Base-by-base conservation (phyloP, 176 grass and related monocot species). In the Phoenix roebelenii region DNA sequence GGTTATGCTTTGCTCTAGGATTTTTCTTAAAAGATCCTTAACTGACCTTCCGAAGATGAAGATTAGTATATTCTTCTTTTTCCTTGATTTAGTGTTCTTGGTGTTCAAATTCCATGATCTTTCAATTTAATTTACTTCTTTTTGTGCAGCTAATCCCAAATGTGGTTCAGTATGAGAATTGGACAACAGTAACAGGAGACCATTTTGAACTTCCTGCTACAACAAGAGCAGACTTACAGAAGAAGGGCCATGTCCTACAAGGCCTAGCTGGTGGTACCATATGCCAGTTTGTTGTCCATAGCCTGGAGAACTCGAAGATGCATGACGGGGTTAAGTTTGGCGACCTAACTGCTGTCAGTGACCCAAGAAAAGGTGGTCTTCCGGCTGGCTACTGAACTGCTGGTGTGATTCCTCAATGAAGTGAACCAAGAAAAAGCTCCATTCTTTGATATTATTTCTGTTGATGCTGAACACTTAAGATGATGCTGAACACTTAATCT, bases 311-410 rank as follows among this genome's bases (percentile, higher is more conserved):
- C 22, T 25, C n/a, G 23, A 25, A 5, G 15, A 24, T 4, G 10
- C 18, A 4, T 44, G 0, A 23, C n/a, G 29, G 59, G 18, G 70
- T 44, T 10, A 39, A 49, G 18, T 71, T 56, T 5, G 86, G 83
- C 18, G 62, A 66, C 15, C 84, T 96, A 2, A 87, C 72, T 25
- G 87, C 87, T 54, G 83, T 90, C 15, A 96, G 92, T 48, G 92
- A 96, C 55, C 92, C 92, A 1, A 96, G 92, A 61, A 96, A 96
- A 75, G 92, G 92, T 30, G 92, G 92, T 66, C 5, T 96, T 51
- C 92, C 92, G 35, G 80, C 87, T 14, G 92, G 92, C n/a, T 88
- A 87, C 64, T 96, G 78, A 87, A 51, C 19, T 14, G 14, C 6
- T 52, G 50, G 5, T 39, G 26, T 60, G 17, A 30, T 60, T 44